Percentiles rank a stretch among this genome's conserved stretches.
Conservation (phyloP, 805 yeast species). For the Hanseniaspora thailandica region DNA sequence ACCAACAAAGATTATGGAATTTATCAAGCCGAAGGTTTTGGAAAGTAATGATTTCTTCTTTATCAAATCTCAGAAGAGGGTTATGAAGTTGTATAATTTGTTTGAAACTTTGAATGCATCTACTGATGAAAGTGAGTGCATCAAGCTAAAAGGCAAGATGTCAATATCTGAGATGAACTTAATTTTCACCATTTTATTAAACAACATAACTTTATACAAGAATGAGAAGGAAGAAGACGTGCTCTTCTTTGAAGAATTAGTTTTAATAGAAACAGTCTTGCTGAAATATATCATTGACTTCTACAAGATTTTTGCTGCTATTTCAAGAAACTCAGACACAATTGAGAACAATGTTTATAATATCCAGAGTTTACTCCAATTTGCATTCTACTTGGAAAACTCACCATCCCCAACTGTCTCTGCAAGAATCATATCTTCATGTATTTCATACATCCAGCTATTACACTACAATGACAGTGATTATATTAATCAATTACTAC, state of each 20-base stretch:
- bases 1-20: not conserved
- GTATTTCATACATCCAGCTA: conserved; percentile 3
- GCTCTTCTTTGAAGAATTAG: not conserved
- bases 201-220: not conserved
- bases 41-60: not conserved
- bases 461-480: conserved; percentile 6
- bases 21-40: not conserved
- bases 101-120: not conserved
- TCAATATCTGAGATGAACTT: not conserved
- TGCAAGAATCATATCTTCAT: not conserved
- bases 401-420: conserved; percentile 10
- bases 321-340: not conserved
- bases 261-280: not conserved
- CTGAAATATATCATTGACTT: not conserved
- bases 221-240: not conserved
- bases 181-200: not conserved
- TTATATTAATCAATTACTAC: not conserved
- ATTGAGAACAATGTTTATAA: conserved; percentile 9
- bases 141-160: not conserved
- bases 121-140: not conserved
- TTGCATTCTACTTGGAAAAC: conserved; percentile 9
- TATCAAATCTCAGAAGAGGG: not conserved
- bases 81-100: not conserved
- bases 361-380: not conserved
- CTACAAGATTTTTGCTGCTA: conserved; percentile 4